A percentile compares a stretch with the other conserved stretches of the same genome.
These are phyloP conservation scores for Penicillium vulpinum DNA, from an alignment of 2,329 filamentous ascomycete species.

Conservation along the genomic window DNA sequence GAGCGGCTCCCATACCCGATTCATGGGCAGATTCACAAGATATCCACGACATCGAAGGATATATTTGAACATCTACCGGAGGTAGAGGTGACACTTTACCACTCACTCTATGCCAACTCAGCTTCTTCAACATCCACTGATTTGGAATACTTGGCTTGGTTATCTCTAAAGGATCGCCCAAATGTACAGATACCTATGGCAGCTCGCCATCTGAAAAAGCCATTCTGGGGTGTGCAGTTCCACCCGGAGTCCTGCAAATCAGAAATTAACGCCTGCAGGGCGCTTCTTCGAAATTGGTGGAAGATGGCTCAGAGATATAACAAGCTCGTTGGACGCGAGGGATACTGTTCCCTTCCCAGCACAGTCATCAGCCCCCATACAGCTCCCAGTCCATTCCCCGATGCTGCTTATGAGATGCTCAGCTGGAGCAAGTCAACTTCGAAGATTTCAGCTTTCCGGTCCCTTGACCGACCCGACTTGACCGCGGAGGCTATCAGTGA, in stretches of 20 bases:
- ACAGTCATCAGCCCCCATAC: conserved; percentile 21
- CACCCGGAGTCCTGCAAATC: conserved; percentile 91
- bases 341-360: conserved; percentile 19
- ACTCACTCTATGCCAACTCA: conserved; percentile 58
- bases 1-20: conserved; percentile 68
- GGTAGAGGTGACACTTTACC: conserved; percentile 75
- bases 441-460: conserved; percentile 25
- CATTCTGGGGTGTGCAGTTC: conserved; percentile 87
- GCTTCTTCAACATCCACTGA: conserved; percentile 32
- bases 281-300: conserved; percentile 76
- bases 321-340: conserved; percentile 28
- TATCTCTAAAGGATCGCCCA: conserved; percentile 43
- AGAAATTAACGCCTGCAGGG: conserved; percentile 55
- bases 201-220: conserved; percentile 64
- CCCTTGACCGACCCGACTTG: conserved; percentile 23
- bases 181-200: conserved; percentile 67
- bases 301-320: conserved; percentile 63
- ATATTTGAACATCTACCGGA: conserved; percentile 64
- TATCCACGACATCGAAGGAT: conserved; percentile 61
- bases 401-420: conserved; percentile 51
- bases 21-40: conserved; percentile 75
- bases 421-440: conserved; percentile 36
- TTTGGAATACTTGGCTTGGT: conserved; percentile 62
- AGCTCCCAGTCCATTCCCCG: conserved; percentile 22
- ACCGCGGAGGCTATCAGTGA: conserved; percentile 38